Conservation (phyloP, 805 yeast genomes). For the Torulaspora delbrueckii region DNA sequence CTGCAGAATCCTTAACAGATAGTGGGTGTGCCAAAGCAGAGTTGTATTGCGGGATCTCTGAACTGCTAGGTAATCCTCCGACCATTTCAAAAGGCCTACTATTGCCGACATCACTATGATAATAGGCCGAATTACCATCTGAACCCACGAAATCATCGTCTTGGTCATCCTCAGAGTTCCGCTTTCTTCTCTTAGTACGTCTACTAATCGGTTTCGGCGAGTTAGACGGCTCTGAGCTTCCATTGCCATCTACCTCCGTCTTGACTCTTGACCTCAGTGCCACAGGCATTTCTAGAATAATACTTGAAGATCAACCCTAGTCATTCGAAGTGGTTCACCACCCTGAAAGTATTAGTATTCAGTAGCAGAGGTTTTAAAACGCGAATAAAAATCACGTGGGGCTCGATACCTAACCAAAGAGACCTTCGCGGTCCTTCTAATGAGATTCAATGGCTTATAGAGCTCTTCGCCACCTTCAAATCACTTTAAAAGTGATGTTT, state of each 20-base stretch:
- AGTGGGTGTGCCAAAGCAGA: conserved; percentile 59
- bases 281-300: conserved; percentile 9
- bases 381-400: background rate
- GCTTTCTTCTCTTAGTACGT: conserved; percentile 16
- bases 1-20: conserved; percentile 67
- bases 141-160: conserved; percentile 18
- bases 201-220: conserved; percentile 2
- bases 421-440: too few species aligned
- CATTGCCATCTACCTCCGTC: conserved; percentile 4
- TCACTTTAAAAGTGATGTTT: too few species aligned
- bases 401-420: too few species aligned
- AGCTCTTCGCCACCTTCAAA: too few species aligned
- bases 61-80: conserved; percentile 64
- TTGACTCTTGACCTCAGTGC: conserved; percentile 13
- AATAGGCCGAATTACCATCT: conserved; percentile 4
- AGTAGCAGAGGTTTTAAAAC: background rate
- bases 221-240: conserved; percentile 1
- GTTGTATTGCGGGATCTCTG: conserved; percentile 49
- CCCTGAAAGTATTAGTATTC: background rate
- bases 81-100: conserved; percentile 59
- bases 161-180: conserved; percentile 22
- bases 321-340: background rate
- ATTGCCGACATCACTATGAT: conserved; percentile 18
- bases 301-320: background rate
- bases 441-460: too few species aligned